Evolutionary conservation across 495 filamentous ascomycete species (phyloP).

Genomic region (Podospora sp.): DNA sequence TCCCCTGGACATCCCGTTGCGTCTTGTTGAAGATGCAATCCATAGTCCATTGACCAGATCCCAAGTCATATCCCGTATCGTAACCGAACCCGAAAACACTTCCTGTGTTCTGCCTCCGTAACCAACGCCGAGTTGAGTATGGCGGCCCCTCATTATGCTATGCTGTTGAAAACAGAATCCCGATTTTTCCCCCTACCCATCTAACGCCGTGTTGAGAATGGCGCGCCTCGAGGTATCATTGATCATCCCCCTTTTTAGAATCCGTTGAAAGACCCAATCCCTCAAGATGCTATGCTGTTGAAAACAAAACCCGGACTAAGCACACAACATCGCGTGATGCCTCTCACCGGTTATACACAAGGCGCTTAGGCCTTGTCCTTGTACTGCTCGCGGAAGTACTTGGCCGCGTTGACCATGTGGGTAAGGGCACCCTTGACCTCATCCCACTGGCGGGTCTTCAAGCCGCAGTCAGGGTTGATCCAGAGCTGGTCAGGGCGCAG

Average conservation of each 20-base stretch:
- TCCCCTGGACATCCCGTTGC: not conserved
- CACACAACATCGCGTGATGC: conserved; percentile 24
- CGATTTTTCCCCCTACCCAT: conserved; percentile 32
- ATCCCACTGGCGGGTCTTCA: conserved; percentile 96
- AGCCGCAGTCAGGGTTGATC: conserved; percentile 96
- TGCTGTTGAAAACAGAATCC: conserved; percentile 39
- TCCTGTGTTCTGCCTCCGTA: conserved; percentile 24
- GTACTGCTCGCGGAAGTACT: conserved; percentile 92
- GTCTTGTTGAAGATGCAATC: conserved; percentile 23
- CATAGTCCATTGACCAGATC: not conserved
- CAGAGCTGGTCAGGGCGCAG: conserved; percentile 86
- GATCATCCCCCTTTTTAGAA: conserved; percentile 33
- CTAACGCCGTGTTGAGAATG: conserved; percentile 42
- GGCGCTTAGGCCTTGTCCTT: conserved; percentile 48
- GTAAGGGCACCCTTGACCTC: conserved; percentile 91
- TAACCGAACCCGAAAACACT: conserved; percentile 18
- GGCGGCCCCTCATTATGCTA: conserved; percentile 38
- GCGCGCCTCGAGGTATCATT: conserved; percentile 41
- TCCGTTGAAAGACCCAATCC: conserved; percentile 35
- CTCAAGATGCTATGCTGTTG: conserved; percentile 44
- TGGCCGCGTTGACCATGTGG: conserved; percentile 96
- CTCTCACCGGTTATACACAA: conserved; percentile 8
- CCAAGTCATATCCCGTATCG: conserved; percentile 8
- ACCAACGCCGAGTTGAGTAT: conserved; percentile 41
- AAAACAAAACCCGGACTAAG: conserved; percentile 39